Conservation (phyloP, 2,329 filamentous ascomycete species). For the Cladosporium sp. region DNA sequence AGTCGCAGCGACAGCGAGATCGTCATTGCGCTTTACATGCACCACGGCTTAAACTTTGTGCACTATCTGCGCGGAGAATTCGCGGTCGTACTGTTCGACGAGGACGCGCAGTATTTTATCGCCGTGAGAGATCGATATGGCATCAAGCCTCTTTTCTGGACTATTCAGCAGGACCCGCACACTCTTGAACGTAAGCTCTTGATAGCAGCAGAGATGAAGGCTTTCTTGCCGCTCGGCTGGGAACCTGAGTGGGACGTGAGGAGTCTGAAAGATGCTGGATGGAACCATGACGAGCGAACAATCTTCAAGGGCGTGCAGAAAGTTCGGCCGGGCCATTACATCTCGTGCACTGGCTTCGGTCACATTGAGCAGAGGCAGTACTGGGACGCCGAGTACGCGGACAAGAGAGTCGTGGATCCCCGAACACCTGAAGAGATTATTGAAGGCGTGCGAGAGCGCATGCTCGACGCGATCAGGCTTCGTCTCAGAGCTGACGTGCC, state of each 20-base stretch:
- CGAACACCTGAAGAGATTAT: constrained; percentile 55
- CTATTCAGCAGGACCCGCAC: constrained; percentile 33
- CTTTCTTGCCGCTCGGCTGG: constrained; percentile 54
- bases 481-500: constrained; percentile 59
- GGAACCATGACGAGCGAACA: constrained; percentile 49
- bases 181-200: constrained; percentile 40
- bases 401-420: constrained; percentile 49
- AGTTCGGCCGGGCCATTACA: constrained; percentile 47
- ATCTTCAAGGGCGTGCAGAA: constrained; percentile 53
- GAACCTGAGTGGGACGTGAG: constrained; percentile 55
- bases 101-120: constrained; percentile 44
- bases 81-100: constrained; percentile 54
- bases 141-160: constrained; percentile 60
- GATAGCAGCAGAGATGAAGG: constrained; percentile 57
- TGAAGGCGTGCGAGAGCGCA: constrained; percentile 48
- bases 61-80: constrained; percentile 57
- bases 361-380: constrained; percentile 47
- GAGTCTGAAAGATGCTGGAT: constrained; percentile 46
- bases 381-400: constrained; percentile 55
- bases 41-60: constrained; percentile 49
- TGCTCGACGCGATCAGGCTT: constrained; percentile 55
- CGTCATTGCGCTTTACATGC: constrained; percentile 54
- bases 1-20: constrained; percentile 54
- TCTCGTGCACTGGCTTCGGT: constrained; percentile 43
- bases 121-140: constrained; percentile 57